Base-by-base conservation (phyloP, 2,329 filamentous ascomycete genomes). In the Stemphylium vesicarium region DNA sequence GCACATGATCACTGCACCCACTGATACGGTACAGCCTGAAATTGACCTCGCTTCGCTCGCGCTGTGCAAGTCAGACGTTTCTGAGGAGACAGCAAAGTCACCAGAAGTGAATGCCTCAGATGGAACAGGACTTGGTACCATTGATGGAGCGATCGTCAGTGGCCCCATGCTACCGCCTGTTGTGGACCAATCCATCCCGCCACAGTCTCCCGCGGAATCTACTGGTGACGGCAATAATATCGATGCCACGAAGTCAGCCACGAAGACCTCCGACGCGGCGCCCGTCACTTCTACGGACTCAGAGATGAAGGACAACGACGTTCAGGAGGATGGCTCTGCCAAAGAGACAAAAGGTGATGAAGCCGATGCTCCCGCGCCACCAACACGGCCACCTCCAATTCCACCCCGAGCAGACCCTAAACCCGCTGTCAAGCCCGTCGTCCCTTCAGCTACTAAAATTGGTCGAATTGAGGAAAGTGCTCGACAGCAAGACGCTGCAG, bases 401-500 rank as follows among this genome's bases (percentile, higher is more conserved):
- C 86, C 85, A 29, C 84, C 85, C 36, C 77, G 84, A 42, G 77
- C 81, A 57, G 65, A 74, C 37, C 22, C 47, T 12, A 46, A 56
- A 26, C 35, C 53, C 10, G 49, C 45, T 7, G 13, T 36, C n/a
- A 50, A 56, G 36, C 10, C 53, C 10, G 31, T 42, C 13, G 22
- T 51, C 26, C 49, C 51, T 9, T 56, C 58, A 13, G 68, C 67
- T 40, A 63, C 60, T 8, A 68, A 60, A 11, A 66, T 82, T 18
- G 79, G 81, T 32, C 79, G 82, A 50, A 80, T 85, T 4, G 81
- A 86, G 63, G 79, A 84, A 37, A 84, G 83, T 15, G 84, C 91
- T 31, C 70, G 69, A 44, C 95, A 99, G 70, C 93, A 99, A 77
- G 95, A 99, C 76, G 94, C 97, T 4, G 92, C 92, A 11, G 95